Base-by-base conservation (phyloP, 169 alveolate species). In the Plasmodium coatneyi region DNA sequence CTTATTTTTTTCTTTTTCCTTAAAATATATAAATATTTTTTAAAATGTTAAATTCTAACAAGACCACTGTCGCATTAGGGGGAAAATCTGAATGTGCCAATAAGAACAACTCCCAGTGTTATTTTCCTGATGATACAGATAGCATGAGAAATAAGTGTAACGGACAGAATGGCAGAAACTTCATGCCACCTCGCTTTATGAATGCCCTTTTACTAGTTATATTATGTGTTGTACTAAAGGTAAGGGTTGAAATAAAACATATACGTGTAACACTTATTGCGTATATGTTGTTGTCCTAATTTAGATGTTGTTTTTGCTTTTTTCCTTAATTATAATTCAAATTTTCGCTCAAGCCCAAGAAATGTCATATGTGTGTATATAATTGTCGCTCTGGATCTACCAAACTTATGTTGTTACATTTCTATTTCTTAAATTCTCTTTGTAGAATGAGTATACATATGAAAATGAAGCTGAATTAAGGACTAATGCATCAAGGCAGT, bases 381-480 rank as follows among this genome's bases (percentile, higher is more conserved):
- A 25, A 12, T 2, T 60, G 1, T 7, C 76, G 39, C 39, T 16
- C 60, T 49, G 0, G 25, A 16, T 3, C 25, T 14, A 49, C 22
- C 19, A 49, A 14, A 1, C 22, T 5, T 16, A 43, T 43, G 16
- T 14, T 49, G 60, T 3, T 12, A 49, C 60, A 49, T 49, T 16
- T 49, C 22, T 34, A 9, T 14, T 76, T 9, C 49, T 14, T 32
- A 39, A 39, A 25, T 22, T 22, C 16, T 19, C 54, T 22, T 79
- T 79, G 32, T 32, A 79, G 84, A 41, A 79, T 79, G 84, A 30
- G 43, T 79, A 43, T 41, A 79, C 60, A 41, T 79, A n/a, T 79
- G 71, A n/a, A 41, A 41, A 79, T 19, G 70, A 32, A 43, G 70
- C 16, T 5, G 39, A 41, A 39, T 14, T n/a, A 30, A 79, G 71